Evolutionary conservation across 345 rosid species (phyloP), one percentile per base, ranked within the genome.

Genomic region (Eutrema heterophyllum): DNA sequence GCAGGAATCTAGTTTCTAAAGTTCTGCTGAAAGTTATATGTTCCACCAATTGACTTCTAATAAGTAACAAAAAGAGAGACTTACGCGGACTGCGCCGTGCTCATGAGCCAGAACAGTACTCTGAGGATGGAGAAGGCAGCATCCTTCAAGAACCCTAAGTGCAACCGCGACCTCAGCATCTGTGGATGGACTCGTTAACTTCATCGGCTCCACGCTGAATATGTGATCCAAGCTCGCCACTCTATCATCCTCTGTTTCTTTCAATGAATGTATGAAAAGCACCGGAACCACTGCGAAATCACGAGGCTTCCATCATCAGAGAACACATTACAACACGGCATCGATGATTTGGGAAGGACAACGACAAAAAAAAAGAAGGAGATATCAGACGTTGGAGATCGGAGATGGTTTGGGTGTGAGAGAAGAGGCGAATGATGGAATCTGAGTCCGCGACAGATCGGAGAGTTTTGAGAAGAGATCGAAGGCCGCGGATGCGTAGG

Each of bases 121-220:
- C 73, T 89, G 89, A 11, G 83, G 78, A 74, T 95, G 96, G 49
- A 95, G 94, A 68, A 95, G 84, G 71, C 98, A 92, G 64, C 99
- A 95, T 38, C 98, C 97, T 84, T 92, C 99, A 59, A 92, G 75
- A 81, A 90, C 96, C 39, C 96, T 84, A 67, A 95, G 98, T 0
- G 98, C 99, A 64, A 95, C 87, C 6, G 94, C 90, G 12, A 86
- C 85, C 68, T 92, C 99, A 1, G 81, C 82, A 45, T 88, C 93
- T 3, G 98, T 87, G 4, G 96, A 86, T 36, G 98, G 96, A 77
- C 94, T 90, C 15, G 85, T 86, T 57, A 92, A 85, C 83, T 84
- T 87, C 88, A 90, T 71, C 18, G 98, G 94, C 56, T 90, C 91
- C 3, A 92, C 92, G 7, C 86, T 83, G 58, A 92, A 90, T 75